These are phyloP conservation scores for Raphanus sativus DNA, from an alignment of 345 rosid genomes.

Conservation along the genomic window DNA sequence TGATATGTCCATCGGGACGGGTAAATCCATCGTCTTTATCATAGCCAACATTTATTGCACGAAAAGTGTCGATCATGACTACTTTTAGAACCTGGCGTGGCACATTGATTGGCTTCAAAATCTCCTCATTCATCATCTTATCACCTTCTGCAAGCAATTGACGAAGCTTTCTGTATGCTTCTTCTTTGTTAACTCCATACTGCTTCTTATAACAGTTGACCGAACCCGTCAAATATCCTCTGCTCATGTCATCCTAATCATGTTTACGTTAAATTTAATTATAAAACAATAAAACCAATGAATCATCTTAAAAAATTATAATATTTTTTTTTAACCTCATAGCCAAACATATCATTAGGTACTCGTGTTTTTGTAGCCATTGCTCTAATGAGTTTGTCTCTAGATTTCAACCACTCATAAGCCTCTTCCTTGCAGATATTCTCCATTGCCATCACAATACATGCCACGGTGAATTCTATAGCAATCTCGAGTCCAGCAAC, in stretches of 20 bases:
- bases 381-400: neutral
- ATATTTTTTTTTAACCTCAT: neutral
- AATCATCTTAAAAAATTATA: neutral
- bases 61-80: neutral
- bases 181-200: constrained; percentile 13
- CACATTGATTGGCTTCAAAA: constrained; percentile 12
- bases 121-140: constrained; percentile 17
- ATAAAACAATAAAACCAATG: neutral
- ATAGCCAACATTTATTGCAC: too few species aligned
- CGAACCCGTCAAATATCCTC: constrained; percentile 13
- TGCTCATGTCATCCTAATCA: constrained; percentile 38
- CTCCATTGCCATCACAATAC: neutral
- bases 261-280: neutral
- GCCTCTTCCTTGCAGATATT: constrained; percentile 6
- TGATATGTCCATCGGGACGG: too few species aligned
- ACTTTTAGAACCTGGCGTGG: neutral
- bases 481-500: neutral
- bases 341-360: neutral
- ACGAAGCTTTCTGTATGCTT: neutral
- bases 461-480: neutral
- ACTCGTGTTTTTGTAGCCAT: neutral
- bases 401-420: constrained; percentile 4
- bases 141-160: neutral
- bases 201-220: constrained; percentile 14
- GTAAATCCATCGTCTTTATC: too few species aligned